Percentiles rank a stretch among this genome's conserved stretches.
These are phyloP conservation scores for Tricholoma flavovirens DNA, from an alignment of 768 basidiomycete species.

Conservation along the genomic window DNA sequence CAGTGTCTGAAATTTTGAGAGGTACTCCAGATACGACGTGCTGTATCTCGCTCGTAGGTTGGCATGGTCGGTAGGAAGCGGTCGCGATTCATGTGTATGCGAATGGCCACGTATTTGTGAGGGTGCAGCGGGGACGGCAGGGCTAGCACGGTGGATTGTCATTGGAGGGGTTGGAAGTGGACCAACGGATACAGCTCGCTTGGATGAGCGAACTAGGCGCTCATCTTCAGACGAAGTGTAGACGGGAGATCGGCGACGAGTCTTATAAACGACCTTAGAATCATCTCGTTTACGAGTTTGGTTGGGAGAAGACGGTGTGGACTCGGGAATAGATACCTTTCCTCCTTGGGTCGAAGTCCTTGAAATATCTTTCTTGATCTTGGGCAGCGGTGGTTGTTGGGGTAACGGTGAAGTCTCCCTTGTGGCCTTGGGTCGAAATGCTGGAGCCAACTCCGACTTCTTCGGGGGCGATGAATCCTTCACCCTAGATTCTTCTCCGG, in stretches of 20 bases:
- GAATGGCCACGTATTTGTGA: conserved; percentile 14
- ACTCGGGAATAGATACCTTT: conserved; percentile 10
- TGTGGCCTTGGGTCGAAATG: conserved; percentile 30
- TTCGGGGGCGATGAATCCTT: conserved; percentile 28
- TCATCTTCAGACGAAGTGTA: conserved; percentile 69
- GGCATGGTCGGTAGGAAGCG: conserved; percentile 43
- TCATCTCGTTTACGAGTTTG: conserved; percentile 12
- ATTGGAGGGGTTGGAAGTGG: conserved; percentile 24
- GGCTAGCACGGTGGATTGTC: conserved; percentile 7
- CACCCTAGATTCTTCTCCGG: conserved; percentile 12
- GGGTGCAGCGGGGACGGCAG: conserved; percentile 8
- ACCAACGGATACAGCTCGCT: conserved; percentile 8
- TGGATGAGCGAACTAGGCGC: conserved; percentile 28
- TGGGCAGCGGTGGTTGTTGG: conserved; percentile 16
- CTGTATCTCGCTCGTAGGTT: conserved; percentile 50
- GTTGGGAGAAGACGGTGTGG: conserved; percentile 14
- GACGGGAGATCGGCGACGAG: conserved; percentile 51
- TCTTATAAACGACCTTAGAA: conserved; percentile 24
- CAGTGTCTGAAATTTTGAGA: conserved; percentile 40
- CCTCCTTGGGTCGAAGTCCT: conserved; percentile 4
- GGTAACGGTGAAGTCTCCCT: conserved; percentile 32
- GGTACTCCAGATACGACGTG: conserved; percentile 45
- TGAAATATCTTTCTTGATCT: conserved; percentile 17
- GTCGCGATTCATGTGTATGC: conserved; percentile 26
- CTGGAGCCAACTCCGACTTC: conserved; percentile 27